Conservation (phyloP, 495 filamentous ascomycete genomes). For the Daldinia childiae region DNA sequence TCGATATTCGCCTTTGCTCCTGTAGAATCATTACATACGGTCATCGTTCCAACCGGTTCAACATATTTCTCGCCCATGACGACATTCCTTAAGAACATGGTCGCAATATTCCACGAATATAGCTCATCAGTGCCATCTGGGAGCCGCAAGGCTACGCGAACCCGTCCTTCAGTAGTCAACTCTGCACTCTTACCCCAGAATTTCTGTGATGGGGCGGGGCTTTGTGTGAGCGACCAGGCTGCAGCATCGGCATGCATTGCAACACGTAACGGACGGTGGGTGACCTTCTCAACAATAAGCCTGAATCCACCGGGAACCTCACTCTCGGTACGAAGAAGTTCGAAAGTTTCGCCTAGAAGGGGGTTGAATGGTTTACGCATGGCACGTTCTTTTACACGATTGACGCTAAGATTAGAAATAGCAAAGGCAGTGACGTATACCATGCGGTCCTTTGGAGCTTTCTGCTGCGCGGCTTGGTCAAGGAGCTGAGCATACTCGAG, state of each 20-base stretch:
- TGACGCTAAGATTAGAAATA: slow-evolving; percentile 79
- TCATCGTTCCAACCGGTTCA: slow-evolving; percentile 90
- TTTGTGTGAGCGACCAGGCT: slow-evolving; percentile 85
- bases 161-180: slow-evolving; percentile 88
- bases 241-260: slow-evolving; percentile 91
- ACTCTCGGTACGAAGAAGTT: slow-evolving; percentile 85
- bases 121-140: slow-evolving; percentile 74
- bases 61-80: slow-evolving; percentile 99
- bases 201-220: slow-evolving; percentile 88
- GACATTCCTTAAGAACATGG: slow-evolving; percentile 91
- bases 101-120: slow-evolving; percentile 86
- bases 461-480: slow-evolving; percentile 72
- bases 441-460: slow-evolving; percentile 71
- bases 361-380: slow-evolving; percentile 99
- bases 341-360: slow-evolving; percentile 94
- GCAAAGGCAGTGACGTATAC: slow-evolving; percentile 91
- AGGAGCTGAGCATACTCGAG: slow-evolving; percentile 89
- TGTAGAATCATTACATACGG: slow-evolving; percentile 79
- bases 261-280: slow-evolving; percentile 88
- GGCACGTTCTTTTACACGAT: slow-evolving; percentile 84
- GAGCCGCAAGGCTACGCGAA: slow-evolving; percentile 70
- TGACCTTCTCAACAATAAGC: slow-evolving; percentile 91
- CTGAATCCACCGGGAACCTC: slow-evolving; percentile 77
- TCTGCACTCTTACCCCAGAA: slow-evolving; percentile 99
- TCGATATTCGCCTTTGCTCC: slow-evolving; percentile 81